Conservation (phyloP, 208 protist genomes). For the Wallacemonas sp. region DNA sequence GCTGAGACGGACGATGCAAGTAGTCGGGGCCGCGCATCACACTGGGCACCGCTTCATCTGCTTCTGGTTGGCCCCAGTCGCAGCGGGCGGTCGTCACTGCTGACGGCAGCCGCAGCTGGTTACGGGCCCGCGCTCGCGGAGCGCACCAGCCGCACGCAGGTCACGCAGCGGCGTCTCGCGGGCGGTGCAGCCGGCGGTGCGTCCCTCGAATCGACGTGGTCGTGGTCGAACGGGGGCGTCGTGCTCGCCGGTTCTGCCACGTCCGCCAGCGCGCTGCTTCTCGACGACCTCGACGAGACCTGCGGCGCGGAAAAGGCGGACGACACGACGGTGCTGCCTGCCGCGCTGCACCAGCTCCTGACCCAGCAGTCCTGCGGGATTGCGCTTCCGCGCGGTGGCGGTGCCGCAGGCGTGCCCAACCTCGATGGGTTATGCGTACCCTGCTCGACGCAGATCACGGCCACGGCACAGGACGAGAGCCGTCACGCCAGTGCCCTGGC, state of each 20-base stretch:
- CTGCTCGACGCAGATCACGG: constrained; percentile 40
- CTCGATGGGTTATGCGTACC: background rate
- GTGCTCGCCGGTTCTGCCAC: constrained; percentile 47
- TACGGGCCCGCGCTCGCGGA: constrained; percentile 42
- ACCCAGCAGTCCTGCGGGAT: background rate
- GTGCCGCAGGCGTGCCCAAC: background rate
- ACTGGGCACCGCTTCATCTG: constrained; percentile 44
- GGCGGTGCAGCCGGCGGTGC: constrained; percentile 12
- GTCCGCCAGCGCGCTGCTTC: constrained; percentile 43
- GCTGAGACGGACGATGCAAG: no score
- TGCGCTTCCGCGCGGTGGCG: constrained; percentile 16
- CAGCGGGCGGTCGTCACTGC: constrained; percentile 60
- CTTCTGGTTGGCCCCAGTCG: constrained; percentile 58
- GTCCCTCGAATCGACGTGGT: constrained; percentile 36
- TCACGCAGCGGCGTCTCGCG: constrained; percentile 18
- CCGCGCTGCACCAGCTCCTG: constrained; percentile 2
- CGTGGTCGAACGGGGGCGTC: constrained; percentile 25
- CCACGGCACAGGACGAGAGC: constrained; percentile 45
- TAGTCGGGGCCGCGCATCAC: constrained; percentile 2
- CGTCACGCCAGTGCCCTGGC: constrained; percentile 29
- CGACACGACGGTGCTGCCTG: constrained; percentile 1
- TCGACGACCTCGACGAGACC: constrained; percentile 39
- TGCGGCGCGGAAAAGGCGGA: constrained; percentile 12
- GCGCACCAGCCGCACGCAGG: constrained; percentile 47
- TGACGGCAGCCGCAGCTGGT: constrained; percentile 33